Base-by-base conservation (phyloP, 2,329 filamentous ascomycete species). In the Botrytis cinerea region DNA sequence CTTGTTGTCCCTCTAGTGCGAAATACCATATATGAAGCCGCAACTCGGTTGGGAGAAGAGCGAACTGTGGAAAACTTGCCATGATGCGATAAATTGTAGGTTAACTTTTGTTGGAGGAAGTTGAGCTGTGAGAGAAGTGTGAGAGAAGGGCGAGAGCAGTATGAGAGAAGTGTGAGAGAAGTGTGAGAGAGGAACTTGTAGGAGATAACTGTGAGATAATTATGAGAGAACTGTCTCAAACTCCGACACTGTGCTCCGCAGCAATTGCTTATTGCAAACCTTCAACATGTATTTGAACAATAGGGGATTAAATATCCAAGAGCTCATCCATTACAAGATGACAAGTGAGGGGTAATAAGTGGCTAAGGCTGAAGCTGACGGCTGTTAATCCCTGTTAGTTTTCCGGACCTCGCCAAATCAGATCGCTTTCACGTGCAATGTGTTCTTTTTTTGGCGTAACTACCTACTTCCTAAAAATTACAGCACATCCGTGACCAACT, bases 11-110 rank as follows among this genome's bases (percentile, higher is more conserved):
- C 28, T 40, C 48, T 5, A 68, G 18, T 46, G 68, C 68, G 10
- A 45, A 40, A 46, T 61, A 12, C 68, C 68, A 70, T n/a, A 70
- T n/a, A 8, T 46, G n/a, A 35, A 70, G 68, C 25, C 61, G n/a
- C 20, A 70, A 28, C 54, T 61, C 68, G 4, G 4, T 46, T 25
- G 68, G 68, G 2, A 70, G 40, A 20, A 38, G 38, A 16, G 54
- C 4, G 28, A 70, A 70, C 8, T 35, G 51, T 46, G 68, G 20
- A 28, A 70, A 70, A 43, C n/a, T 61, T 4, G 68, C 46, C 68
- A 70, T 61, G 8, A n/a, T 70, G 66, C 22, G 48, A 25, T 25
- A 43, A 16, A 8, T 45, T 12, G 48, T 28, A n/a, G 16, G 46
- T 9, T 14, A 5, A 8, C 22, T 43, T 7, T 40, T 35, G 18